Evolutionary conservation across 805 yeast species (phyloP), one percentile per base, ranked within the genome.

Genomic region (Yarrowia alimentaria): DNA sequence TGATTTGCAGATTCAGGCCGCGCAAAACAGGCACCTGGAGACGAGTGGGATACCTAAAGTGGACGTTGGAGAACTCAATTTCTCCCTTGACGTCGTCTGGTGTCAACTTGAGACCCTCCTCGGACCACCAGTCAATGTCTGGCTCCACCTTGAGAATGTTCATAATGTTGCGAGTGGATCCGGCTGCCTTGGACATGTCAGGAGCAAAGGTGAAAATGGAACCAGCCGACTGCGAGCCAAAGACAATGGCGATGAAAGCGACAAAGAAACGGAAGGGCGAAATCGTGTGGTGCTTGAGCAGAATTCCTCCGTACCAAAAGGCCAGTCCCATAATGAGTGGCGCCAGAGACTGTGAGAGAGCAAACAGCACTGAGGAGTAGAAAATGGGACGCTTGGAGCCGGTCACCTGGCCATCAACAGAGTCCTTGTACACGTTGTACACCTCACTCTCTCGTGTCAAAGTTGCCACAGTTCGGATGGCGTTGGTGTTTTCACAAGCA

Each of bases 1-100:
- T 64, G 28, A 89, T 71, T 1, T 60, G 57, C n/a, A 84, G 56
- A 32, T 67, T 65, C 2, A 85, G 68, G 29, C 79, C 67, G 1
- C 74, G 68, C 17, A 91, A 61, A 0, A 79, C 80, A 5, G 67
- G 65, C 1, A 70, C 71, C 11, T 71, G 68, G 0, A 74, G 72
- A 54, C 93, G 74, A 1, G 81, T 68, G 1, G 84, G 80, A 64
- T 89, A 91, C 3, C 75, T 58, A 65, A 88, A 91, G 4, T 67
- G 63, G 8, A 90, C 80, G 56, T 80, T 67, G 5, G 66, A 49
- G 57, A 89, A 78, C 24, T 61, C 67, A 12, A 89, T 73, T 13
- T 70, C 65, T 14, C 90, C 90, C n/a, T 59, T 38, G 33, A 71
- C 69, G 1, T 49, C 49, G 10, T 52, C 58, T 19, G 57, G 70